Percentiles rank a stretch among this genome's conserved stretches.
Conservation (phyloP, 768 basidiomycete species). For the Macrocybe gigantea region DNA sequence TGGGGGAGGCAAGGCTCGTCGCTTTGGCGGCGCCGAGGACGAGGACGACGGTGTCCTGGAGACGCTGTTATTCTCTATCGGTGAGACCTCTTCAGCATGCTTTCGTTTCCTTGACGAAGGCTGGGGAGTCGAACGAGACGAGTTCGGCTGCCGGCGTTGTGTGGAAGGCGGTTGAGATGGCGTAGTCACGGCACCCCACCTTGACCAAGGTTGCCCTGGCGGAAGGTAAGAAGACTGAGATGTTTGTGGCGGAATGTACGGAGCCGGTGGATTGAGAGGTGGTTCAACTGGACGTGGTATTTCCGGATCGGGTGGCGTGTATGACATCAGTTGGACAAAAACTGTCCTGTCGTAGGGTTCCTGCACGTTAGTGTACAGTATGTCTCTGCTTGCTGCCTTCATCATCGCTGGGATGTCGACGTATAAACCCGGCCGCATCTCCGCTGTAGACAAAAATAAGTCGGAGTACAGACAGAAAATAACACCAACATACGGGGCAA, state of each 20-base stretch:
- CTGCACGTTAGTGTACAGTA: slow-evolving; percentile 63
- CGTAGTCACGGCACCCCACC: slow-evolving; percentile 41
- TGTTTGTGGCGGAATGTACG: slow-evolving; percentile 13
- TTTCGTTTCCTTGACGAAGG: slow-evolving; percentile 42
- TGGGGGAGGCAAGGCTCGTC: slow-evolving; percentile 26
- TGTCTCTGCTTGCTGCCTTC: slow-evolving; percentile 64
- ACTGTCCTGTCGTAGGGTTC: slow-evolving; percentile 61
- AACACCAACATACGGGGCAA: slow-evolving; percentile 40
- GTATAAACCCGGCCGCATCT: slow-evolving; percentile 47
- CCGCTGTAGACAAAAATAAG: slow-evolving; percentile 11
- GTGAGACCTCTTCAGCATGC: slow-evolving; percentile 30
- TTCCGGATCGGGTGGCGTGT: slow-evolving; percentile 50
- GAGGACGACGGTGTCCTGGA: slow-evolving; percentile 16
- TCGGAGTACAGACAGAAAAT: slow-evolving; percentile 1
- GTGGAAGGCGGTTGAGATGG: slow-evolving; percentile 40
- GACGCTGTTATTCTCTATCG: slow-evolving; percentile 13
- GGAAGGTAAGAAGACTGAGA: slow-evolving; percentile 6
- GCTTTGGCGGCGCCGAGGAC: slow-evolving; percentile 26
- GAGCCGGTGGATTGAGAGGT: slow-evolving; percentile 1
- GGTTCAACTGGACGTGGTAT: slow-evolving; percentile 14
- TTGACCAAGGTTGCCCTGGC: slow-evolving; percentile 31
- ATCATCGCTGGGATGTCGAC: slow-evolving; percentile 72
- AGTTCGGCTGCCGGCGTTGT: slow-evolving; percentile 29
- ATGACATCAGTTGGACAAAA: slow-evolving; percentile 68
- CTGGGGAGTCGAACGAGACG: slow-evolving; percentile 27